Conservation (phyloP, 805 yeast species). For the Candida silvatica region DNA sequence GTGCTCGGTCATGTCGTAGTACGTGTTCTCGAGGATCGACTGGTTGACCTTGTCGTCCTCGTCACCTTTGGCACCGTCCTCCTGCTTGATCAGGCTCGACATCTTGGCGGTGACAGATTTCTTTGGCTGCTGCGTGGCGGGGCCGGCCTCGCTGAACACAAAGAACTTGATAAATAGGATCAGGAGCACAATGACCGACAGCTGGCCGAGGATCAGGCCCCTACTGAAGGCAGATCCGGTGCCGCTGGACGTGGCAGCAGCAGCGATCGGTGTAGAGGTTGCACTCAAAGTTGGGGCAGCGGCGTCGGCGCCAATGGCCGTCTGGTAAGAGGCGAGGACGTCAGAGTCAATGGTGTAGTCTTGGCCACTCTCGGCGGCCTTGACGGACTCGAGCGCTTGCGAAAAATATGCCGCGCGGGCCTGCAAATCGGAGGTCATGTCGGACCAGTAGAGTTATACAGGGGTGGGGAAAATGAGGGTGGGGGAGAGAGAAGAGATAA, state of each 20-base stretch:
- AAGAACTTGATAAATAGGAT: conserved; percentile 65
- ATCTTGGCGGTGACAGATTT: conserved; percentile 12
- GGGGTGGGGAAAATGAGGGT: too few species aligned
- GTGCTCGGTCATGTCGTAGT: conserved; percentile 84
- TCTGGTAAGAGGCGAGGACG: too few species aligned
- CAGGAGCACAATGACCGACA: conserved; percentile 57
- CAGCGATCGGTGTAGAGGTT: too few species aligned
- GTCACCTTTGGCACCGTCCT: conserved; percentile 3
- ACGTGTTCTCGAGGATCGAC: conserved; percentile 74
- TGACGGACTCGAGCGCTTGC: not conserved
- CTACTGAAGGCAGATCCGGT: conserved; percentile 48
- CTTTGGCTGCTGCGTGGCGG: conserved; percentile 27
- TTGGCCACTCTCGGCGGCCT: too few species aligned
- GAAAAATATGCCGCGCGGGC: too few species aligned
- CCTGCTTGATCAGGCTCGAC: conserved; percentile 6
- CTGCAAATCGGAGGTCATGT: too few species aligned
- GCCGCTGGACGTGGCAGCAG: too few species aligned
- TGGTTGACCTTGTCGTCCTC: conserved; percentile 13
- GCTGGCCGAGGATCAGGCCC: conserved; percentile 66
- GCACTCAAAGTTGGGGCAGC: too few species aligned
- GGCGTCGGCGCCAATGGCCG: too few species aligned
- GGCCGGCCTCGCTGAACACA: conserved; percentile 60
- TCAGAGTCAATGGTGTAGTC: too few species aligned
- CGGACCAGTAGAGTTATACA: too few species aligned
- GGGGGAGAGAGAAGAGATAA: too few species aligned